These are phyloP conservation scores for Dalbergia cultrata DNA, from an alignment of 306 rosid genomes.

Conservation along the genomic window DNA sequence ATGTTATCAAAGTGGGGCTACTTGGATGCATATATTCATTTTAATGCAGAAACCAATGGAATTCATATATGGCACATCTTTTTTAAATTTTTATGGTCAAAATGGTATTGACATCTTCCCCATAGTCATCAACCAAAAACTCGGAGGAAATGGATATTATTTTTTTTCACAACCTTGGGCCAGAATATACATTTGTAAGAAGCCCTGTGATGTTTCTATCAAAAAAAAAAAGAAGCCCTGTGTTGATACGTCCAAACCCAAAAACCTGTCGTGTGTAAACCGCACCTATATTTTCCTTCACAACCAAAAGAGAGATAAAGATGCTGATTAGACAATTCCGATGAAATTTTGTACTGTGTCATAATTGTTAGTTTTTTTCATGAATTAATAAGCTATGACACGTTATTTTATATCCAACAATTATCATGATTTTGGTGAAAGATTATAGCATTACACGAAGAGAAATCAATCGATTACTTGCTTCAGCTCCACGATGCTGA, in stretches of 20 bases:
- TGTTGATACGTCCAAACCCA: neutral
- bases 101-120: too few species aligned
- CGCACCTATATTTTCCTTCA: too few species aligned
- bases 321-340: too few species aligned
- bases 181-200: neutral
- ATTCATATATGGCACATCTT: neutral
- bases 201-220: neutral
- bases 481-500: neutral
- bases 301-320: neutral
- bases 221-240: neutral
- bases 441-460: too few species aligned
- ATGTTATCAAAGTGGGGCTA: too few species aligned
- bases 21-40: neutral
- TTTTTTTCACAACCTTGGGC: conserved; percentile 1
- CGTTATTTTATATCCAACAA: too few species aligned
- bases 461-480: neutral
- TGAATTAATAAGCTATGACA: too few species aligned
- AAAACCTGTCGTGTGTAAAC: neutral
- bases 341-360: too few species aligned
- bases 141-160: neutral
- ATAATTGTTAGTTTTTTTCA: too few species aligned
- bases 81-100: neutral
- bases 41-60: neutral
- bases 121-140: too few species aligned
- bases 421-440: too few species aligned